phyloP scores from a whole-genome alignment of 177 flowering plant species.

The Vitis hybrid region DNA sequence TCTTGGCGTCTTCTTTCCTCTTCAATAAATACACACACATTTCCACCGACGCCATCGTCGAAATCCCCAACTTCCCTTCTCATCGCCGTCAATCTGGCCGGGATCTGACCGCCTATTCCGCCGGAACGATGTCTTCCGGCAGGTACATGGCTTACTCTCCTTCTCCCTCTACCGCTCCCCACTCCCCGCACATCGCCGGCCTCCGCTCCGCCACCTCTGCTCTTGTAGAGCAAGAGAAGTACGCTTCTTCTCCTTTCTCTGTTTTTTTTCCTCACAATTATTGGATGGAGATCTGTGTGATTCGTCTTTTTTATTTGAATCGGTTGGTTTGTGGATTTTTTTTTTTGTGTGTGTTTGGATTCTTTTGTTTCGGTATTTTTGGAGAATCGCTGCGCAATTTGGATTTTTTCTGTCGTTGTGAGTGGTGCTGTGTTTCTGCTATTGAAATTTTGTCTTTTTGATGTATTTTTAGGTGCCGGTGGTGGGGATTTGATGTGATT shows the following conservation, averaged over 20 bases:
- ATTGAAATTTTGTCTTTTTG: too few relatives aligned
- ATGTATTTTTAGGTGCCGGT: too few relatives aligned
- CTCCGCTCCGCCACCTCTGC: constrained; percentile 64
- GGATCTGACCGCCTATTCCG: constrained; percentile 29
- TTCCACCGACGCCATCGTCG: constrained; percentile 26
- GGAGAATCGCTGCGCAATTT: background rate
- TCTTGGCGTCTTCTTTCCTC: background rate
- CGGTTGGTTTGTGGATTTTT: background rate
- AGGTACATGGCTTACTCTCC: constrained; percentile 92
- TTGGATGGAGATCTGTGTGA: background rate
- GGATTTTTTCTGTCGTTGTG: too few relatives aligned
- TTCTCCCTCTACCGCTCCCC: constrained; percentile 78
- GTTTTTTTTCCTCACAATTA: background rate
- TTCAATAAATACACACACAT: background rate
- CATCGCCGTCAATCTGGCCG: constrained; percentile 13
- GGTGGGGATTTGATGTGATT: too few relatives aligned
- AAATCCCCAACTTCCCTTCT: background rate
- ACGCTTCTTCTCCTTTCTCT: constrained; percentile 15
- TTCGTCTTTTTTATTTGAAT: background rate
- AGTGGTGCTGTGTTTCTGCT: too few relatives aligned
- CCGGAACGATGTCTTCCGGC: constrained; percentile 56
- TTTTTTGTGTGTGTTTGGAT: background rate
- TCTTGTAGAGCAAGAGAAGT: constrained; percentile 83
- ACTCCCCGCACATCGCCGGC: constrained; percentile 74
- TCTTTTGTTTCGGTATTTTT: background rate